Conservation (phyloP, 306 rosid genomes). For the Dryas octopetala region DNA sequence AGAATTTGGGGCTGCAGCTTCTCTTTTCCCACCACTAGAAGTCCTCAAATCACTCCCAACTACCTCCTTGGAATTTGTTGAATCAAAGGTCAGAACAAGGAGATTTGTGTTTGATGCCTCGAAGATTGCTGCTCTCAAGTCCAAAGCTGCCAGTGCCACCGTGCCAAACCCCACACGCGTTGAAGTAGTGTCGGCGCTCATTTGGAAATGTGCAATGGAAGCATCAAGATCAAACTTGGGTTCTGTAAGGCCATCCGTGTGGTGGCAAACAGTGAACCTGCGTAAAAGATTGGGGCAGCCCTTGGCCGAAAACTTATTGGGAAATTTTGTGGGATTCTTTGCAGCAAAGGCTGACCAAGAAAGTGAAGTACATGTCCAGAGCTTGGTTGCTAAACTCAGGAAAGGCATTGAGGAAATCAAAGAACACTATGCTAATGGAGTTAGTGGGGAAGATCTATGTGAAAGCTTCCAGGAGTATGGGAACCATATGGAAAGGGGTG, state of each 20-base stretch:
- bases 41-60: too few species aligned
- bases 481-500: not conserved
- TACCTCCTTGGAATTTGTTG: too few species aligned
- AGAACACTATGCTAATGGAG: not conserved
- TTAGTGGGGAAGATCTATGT: not conserved
- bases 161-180: too few species aligned
- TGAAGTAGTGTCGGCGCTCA: too few species aligned
- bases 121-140: too few species aligned
- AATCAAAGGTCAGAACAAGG: too few species aligned
- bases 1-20: too few species aligned
- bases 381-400: not conserved
- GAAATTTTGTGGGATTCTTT: constrained; percentile 39
- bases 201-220: constrained; percentile 7
- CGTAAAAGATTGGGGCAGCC: constrained; percentile 27
- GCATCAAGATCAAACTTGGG: constrained; percentile 21
- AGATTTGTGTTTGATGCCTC: too few species aligned
- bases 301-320: constrained; percentile 27
- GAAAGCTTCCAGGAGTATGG: not conserved
- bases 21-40: too few species aligned
- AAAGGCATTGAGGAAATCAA: not conserved
- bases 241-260: constrained; percentile 17
- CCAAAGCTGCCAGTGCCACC: too few species aligned
- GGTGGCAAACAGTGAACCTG: constrained; percentile 37
- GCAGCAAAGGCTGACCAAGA: constrained; percentile 17
- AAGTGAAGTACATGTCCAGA: not conserved